Base-by-base conservation (phyloP, 129 eudicot genomes). In the Pittosporum tobira region DNA sequence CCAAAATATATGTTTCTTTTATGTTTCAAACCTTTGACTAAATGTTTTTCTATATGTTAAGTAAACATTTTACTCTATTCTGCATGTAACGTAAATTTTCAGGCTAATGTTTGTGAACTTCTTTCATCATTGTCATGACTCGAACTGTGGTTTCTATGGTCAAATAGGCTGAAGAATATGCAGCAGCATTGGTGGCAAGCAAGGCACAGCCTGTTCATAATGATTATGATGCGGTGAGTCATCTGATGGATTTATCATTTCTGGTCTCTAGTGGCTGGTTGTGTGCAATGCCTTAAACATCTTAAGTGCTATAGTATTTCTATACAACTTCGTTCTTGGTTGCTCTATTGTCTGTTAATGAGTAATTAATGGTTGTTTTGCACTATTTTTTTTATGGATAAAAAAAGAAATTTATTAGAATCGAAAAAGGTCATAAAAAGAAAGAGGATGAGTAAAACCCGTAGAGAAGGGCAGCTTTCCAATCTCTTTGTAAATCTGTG, bases 141-240 rank as follows among this genome's bases (percentile, higher is more conserved):
- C 36, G 56, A 19, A 27, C 36, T 19, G 31, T 42, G 31, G 29
- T 36, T 16, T 69, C 51, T 53, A 29, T 78, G 59, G 49, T 60
- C 66, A 49, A 59, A 5, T 79, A 87, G 99, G 99, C 96, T 48
- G 99, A 93, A 73, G 99, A 93, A 66, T 84, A 60, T 61, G 99
- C 99, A 64, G 96, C 96, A 58, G 99, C 99, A 50, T 27, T 87
- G 56, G 99, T 96, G 48, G 96, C 99, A 61, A 93, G 96, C 74
- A 87, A 77, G 69, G 94, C 94, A 45, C 83, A 83, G 59, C 62
- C 70, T 77, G 70, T 57, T 26, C 88, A 72, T 21, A 31, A 63
- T 44, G 96, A 82, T 65, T 70, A 47, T 61, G 96, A 87, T 72
- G 59, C 62, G 78, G 98, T 91, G 56, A 75, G 97, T 73, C 28